phyloP scores from a whole-genome alignment of 169 alveolate genomes.

The Eimeria necatrix region DNA sequence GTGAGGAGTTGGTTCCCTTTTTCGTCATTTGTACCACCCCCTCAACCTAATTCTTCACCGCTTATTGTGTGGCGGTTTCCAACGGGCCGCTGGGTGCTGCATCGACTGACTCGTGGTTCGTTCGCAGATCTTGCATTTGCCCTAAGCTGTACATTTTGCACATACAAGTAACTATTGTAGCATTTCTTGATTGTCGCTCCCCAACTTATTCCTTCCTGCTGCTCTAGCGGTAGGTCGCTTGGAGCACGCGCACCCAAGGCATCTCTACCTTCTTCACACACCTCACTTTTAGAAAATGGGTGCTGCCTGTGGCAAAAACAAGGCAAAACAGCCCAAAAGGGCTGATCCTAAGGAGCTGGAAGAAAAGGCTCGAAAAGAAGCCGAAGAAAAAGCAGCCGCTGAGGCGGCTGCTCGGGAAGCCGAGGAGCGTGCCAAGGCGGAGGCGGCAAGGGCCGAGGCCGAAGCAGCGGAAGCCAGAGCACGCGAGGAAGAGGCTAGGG shows the following conservation, averaged over 20 bases:
- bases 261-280: not conserved
- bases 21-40: not conserved
- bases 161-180: not conserved
- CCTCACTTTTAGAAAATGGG: conserved; percentile 65
- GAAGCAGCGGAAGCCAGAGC: conserved; percentile 69
- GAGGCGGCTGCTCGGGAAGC: conserved; percentile 81
- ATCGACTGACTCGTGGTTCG: conserved; percentile 40
- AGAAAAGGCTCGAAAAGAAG: conserved; percentile 79
- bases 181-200: not conserved
- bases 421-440: conserved; percentile 74
- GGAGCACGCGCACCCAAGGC: not conserved
- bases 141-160: not conserved
- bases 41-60: not conserved
- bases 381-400: conserved; percentile 78
- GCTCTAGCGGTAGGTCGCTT: not conserved
- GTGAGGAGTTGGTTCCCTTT: conserved; percentile 19
- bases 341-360: conserved; percentile 85
- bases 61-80: conserved; percentile 30
- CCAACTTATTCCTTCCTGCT: not conserved
- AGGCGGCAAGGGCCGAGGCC: conserved; percentile 73
- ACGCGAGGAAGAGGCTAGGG: conserved; percentile 77
- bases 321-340: conserved; percentile 87
- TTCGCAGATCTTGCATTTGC: not conserved
- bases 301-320: conserved; percentile 83
- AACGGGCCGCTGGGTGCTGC: conserved; percentile 53